Evolutionary conservation across 768 basidiomycete genomes (phyloP), one percentile per base, ranked within the genome.

Genomic region (Pholiota conissans): DNA sequence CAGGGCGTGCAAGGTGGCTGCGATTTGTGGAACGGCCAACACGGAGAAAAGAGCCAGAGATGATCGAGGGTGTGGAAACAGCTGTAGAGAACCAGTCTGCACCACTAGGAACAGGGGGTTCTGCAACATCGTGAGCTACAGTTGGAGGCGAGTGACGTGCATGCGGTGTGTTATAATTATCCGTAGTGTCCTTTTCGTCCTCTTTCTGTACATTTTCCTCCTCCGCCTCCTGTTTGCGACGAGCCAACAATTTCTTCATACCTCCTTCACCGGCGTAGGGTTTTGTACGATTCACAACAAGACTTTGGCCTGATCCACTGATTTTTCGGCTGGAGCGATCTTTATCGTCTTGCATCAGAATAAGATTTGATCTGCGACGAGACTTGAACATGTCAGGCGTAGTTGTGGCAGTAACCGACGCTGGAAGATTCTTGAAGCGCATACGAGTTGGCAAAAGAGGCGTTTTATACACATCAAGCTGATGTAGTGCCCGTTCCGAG

Each of bases 201-300:
- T n/a, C n/a, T n/a, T n/a, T n/a, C n/a, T n/a, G n/a, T n/a, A n/a
- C n/a, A n/a, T n/a, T n/a, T n/a, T n/a, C n/a, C n/a, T 81, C 79
- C 52, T 82, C 77, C 39, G 76, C 82, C 66, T 89, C 87, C 60
- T 76, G 72, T 65, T 80, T 82, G 49, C 85, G 76, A 61, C 83
- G 80, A 20, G 87, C 85, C 35, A 91, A 70, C 69, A 90, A 73
- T 65, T 87, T 91, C 76, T 87, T 90, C 80, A 90, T 85, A 0
- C 89, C 88, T 52, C 90, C 87, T 60, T 84, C 82, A 6, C 90
- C 90, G 0, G 89, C 85, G 63, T 92, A 92, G 3, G 90, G 90
- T 64, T 91, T 91, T 18, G 82, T 83, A 35, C 79, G 80, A 60
- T 84, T 85, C 13, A 76, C 70, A 16, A 74, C 67, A 40, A 69